A percentile compares a stretch with the other conserved stretches of the same genome.
Evolutionary conservation across 1,284 basidiomycete species (phyloP).

Genomic region (Sphagnurus paluster): DNA sequence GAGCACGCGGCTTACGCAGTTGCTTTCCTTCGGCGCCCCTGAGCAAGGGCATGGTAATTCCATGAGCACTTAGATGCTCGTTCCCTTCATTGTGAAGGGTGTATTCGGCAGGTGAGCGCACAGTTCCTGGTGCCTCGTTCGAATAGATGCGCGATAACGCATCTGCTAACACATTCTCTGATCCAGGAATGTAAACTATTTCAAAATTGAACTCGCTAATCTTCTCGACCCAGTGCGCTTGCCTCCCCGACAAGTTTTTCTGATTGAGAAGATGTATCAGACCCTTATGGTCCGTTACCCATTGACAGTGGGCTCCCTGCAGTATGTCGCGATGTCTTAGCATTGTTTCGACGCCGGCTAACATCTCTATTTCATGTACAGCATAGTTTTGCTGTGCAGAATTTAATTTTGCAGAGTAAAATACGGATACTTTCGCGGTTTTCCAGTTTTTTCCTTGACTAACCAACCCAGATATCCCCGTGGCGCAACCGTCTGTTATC

Average conservation of each 20-base stretch:
- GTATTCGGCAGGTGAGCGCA: slow-evolving; percentile 22
- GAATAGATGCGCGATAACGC: slow-evolving; percentile 30
- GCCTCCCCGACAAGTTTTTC: slow-evolving; percentile 29
- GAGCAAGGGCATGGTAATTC: slow-evolving; percentile 19
- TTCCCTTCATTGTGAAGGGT: slow-evolving; percentile 20
- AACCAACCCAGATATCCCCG: slow-evolving; percentile 27
- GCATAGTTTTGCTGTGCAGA: slow-evolving; percentile 38
- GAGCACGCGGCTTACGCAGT: neutral
- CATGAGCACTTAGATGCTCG: slow-evolving; percentile 6
- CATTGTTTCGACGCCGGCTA: slow-evolving; percentile 35
- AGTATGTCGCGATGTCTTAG: slow-evolving; percentile 29
- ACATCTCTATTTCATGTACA: slow-evolving; percentile 34
- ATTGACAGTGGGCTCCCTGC: slow-evolving; percentile 28
- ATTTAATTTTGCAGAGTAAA: slow-evolving; percentile 37
- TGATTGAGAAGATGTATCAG: slow-evolving; percentile 33
- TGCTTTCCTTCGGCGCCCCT: slow-evolving; percentile 14
- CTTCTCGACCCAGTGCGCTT: slow-evolving; percentile 40
- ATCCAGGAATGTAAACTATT: slow-evolving; percentile 29
- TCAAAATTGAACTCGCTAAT: slow-evolving; percentile 30
- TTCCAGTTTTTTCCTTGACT: slow-evolving; percentile 30
- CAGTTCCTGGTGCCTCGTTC: slow-evolving; percentile 24
- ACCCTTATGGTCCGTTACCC: slow-evolving; percentile 38
- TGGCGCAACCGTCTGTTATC: slow-evolving; percentile 28
- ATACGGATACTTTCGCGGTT: slow-evolving; percentile 27
- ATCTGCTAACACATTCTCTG: slow-evolving; percentile 32